Conservation (phyloP, 2,329 filamentous ascomycete genomes). For the Zymoseptoria brevis region DNA sequence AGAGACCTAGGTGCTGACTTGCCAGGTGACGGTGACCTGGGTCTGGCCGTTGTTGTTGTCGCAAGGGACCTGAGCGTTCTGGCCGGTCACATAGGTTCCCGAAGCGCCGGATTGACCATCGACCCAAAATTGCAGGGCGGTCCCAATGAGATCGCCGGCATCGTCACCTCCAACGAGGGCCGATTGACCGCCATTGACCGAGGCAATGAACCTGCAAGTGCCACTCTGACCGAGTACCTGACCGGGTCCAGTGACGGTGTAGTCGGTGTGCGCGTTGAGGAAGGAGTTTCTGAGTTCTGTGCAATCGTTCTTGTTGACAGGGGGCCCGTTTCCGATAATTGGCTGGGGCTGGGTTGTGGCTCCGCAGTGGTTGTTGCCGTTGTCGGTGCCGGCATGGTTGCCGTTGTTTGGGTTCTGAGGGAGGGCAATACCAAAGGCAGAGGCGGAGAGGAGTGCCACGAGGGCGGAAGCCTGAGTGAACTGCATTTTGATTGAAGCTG, state of each 20-base stretch:
- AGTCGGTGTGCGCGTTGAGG: neutral
- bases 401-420: neutral
- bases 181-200: neutral
- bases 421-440: neutral
- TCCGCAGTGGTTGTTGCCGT: neutral
- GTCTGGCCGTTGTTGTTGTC: neutral
- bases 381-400: neutral
- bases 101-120: neutral
- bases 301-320: neutral
- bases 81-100: neutral
- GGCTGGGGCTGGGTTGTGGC: neutral
- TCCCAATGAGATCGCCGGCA: neutral
- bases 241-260: neutral
- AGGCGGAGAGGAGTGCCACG: neutral
- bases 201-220: neutral
- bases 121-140: neutral
- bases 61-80: neutral
- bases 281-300: neutral
- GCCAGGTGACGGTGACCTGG: neutral
- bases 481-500: conserved; percentile 1
- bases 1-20: no score
- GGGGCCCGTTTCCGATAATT: neutral
- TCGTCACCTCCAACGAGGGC: neutral
- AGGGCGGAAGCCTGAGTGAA: neutral
- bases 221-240: neutral